Evolutionary conservation across 2,329 filamentous ascomycete species (phyloP), one percentile per base, ranked within the genome.

Genomic region (Raffaelea arxii): DNA sequence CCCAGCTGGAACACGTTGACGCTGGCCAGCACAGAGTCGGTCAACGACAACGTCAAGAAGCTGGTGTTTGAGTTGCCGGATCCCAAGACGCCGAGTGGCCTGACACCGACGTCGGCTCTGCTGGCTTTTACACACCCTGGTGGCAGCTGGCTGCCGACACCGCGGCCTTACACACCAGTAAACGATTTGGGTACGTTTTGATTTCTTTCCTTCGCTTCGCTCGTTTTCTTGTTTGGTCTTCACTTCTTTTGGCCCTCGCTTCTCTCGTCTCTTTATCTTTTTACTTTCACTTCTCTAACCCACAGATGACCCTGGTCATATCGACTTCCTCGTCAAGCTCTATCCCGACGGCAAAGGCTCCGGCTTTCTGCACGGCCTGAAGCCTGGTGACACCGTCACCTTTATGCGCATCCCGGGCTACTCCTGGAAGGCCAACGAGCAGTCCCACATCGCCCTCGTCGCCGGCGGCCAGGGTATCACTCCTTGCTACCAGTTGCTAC

Each of bases 391-490:
- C 51, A 69, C 64, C 3, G 65, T 86, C 12, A 71, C 70, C 37
- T 78, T 86, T 54, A 67, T 74, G 6, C 66, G 74, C 4, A 62
- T 86, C 4, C 68, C 67, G 18, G 74, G 70, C 23, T 74, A 75
- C 58, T 55, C 62, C 27, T 84, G 76, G 73, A 71, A 65, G 21
- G 64, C 74, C 24, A 74, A 71, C 51, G 63, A 65, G 58, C 67
- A 61, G 56, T 57, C 56, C 4, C 69, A 75, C 51, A 61, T 87
- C n/a, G 74, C 77, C 3, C 68, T 86, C 35, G 74, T 87, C 38
- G 83, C 83, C 1, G 83, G 84, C 39, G 83, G 84, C 12, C 81
- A 80, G 0, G 84, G 84, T 18, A 84, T 88, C 52, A 86, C 82
- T 1, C 83, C 84, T 0, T 72, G 82, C 53, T 85, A 77, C 58